Base-by-base conservation (phyloP, 1,139 yeast species). In the Taphrina wiesneri region DNA sequence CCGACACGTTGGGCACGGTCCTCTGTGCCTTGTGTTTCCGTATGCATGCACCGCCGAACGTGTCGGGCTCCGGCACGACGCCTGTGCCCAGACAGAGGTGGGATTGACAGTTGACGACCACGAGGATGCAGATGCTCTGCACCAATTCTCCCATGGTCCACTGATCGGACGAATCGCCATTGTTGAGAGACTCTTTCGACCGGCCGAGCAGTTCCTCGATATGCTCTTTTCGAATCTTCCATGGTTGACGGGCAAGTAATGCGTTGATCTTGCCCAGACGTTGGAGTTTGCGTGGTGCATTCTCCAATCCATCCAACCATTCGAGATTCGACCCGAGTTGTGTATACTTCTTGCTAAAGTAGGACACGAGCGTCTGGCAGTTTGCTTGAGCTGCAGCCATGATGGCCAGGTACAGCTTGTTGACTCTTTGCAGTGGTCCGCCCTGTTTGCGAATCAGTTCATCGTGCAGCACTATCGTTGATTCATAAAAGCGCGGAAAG, bases 311-410 rank as follows among this genome's bases (percentile, higher is more conserved):
- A 26, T 65, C 67, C 25, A 68, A 56, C 70, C 70, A 68, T n/a
- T 56, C 57, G 3, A 59, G 46, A 26, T 68, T 66, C 13, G 56
- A 65, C 11, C 68, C 69, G 11, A 54, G 45, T 21, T 62, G 59
- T 11, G 65, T 30, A 32, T 65, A 67, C 43, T 61, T 56, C 32
- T 60, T 53, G 13, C 59, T 41, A 25, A 60, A 56, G 39, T 57
- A 56, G 21, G 69, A 65, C n/a, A 67, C 53, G 46, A 57, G 45
- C 34, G 67, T 67, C 23, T 67, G 69, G 39, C 69, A 67, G 1
- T 61, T 53, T 19, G 52, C 30, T 28, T 67, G 68, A 3, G 69
- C 65, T 3, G 69, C 70, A 4, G 69, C 69, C 69, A 68, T 65
- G 51, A 68, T 56, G 28, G 67, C 65, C 15, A 68, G 65, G 45